Evolutionary conservation across 306 rosid species (phyloP), one percentile per base, ranked within the genome.

Genomic region (Mimosa bimucronata): DNA sequence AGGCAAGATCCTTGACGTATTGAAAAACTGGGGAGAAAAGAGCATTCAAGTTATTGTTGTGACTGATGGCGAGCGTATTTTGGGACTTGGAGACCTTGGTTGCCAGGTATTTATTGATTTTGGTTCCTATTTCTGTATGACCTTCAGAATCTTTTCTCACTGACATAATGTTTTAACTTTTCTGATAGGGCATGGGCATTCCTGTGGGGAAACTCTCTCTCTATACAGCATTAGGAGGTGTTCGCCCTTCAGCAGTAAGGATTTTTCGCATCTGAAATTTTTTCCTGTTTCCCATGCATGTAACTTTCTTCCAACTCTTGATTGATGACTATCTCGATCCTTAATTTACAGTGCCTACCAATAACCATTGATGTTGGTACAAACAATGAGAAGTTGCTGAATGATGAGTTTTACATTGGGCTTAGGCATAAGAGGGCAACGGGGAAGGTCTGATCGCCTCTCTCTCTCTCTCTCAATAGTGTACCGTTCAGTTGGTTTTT

Each of bases 61-160:
- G 77, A 92, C 98, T 0, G 98, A 95, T 65, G 98, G 98, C 38
- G 98, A 95, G 89, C 98, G 98, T 66, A 95, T 95, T 75, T 79
- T 95, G 83, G 98, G 98, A 79, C 98, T 95, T 10, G 98, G 98
- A 71, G 98, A 95, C 87, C 98, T 95, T 60, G 98, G 98, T 58
- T 90, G 97, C 89, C 98, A 95, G 97, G 98, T 94, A 83, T 75
- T 16, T 61, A 53, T 40, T 53, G 21, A n/a, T 48, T n/a, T 46
- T 65, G 26, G 61, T 64, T 58, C 25, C 71, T 80, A 73, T 16
- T 28, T 85, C 64, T 73, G 60, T 40, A 21, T 71, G 55, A 52
- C 66, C 16, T 75, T 58, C 60, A 52, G 5, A 52, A 21, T 46
- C 10, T 34, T 68, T 18, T 83, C 16, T 13, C 45, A 30, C 53